Percentiles rank a stretch among this genome's conserved stretches.
phyloP scores from a whole-genome alignment of 768 basidiomycete species.

The Kwoniella europaea region DNA sequence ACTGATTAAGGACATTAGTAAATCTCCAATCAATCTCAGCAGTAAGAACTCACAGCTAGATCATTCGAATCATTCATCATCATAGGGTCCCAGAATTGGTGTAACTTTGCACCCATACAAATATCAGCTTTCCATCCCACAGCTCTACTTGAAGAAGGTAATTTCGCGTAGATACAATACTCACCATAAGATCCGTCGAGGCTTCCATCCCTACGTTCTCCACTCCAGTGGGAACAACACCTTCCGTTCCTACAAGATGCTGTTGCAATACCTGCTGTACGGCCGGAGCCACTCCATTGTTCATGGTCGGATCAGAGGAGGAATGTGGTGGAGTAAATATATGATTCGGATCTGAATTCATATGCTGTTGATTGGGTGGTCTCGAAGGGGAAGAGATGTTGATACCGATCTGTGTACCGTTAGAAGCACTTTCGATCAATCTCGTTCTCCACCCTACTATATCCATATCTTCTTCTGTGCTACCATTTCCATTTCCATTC shows the following conservation, averaged over 20 bases:
- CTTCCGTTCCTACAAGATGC: constrained; percentile 17
- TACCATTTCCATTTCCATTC: background rate
- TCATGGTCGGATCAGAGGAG: constrained; percentile 2
- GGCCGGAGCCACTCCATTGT: constrained; percentile 9
- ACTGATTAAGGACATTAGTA: constrained; percentile 1
- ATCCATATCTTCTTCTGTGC: constrained; percentile 20
- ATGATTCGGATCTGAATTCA: background rate
- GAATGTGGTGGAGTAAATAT: background rate
- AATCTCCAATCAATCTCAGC: background rate
- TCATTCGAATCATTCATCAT: constrained; percentile 23
- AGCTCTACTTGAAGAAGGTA: too few relatives aligned
- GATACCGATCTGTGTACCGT: constrained; percentile 15
- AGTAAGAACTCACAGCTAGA: constrained; percentile 12
- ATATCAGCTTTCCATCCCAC: constrained; percentile 1
- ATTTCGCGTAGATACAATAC: background rate
- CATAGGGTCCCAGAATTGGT: constrained; percentile 35
- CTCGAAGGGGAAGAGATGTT: constrained; percentile 14
- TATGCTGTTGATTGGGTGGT: background rate
- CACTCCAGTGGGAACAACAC: background rate
- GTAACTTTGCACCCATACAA: constrained; percentile 10
- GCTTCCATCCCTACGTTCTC: background rate
- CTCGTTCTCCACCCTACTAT: constrained; percentile 38
- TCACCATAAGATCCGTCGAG: constrained; percentile 27
- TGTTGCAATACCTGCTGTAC: constrained; percentile 30
- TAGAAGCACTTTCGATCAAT: constrained; percentile 31